Conservation (phyloP, 176 grass and related monocot species). For the Dendrocalamus sinicus region DNA sequence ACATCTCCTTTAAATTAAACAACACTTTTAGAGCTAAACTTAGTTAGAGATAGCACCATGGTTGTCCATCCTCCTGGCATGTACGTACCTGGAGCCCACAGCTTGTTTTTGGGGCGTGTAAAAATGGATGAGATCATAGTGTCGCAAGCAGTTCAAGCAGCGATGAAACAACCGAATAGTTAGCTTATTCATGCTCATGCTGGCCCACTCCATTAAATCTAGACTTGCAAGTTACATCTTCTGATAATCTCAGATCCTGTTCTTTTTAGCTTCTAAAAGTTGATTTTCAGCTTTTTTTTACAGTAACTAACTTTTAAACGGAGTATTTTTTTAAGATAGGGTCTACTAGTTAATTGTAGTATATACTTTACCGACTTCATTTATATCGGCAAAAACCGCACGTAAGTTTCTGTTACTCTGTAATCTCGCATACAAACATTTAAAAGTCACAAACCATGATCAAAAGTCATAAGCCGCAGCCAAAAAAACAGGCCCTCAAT, state of each 20-base stretch:
- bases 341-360: no score
- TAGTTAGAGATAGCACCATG: background rate
- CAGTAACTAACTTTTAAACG: no score
- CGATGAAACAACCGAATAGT: slow-evolving; percentile 33
- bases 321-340: no score
- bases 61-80: slow-evolving; percentile 20
- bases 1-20: slow-evolving; percentile 27
- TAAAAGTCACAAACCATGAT: no score
- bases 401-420: no score
- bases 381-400: no score
- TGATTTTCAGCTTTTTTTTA: no score
- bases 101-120: background rate
- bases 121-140: slow-evolving; percentile 10
- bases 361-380: no score
- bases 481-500: background rate
- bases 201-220: slow-evolving; percentile 51
- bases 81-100: background rate
- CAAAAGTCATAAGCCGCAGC: no score
- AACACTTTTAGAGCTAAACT: background rate
- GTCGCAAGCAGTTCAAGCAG: slow-evolving; percentile 10
- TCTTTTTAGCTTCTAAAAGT: no score
- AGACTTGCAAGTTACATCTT: slow-evolving; percentile 59
- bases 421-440: no score
- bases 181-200: slow-evolving; percentile 28
- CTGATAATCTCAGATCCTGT: background rate